phyloP scores from a whole-genome alignment of 257 asterid genomes.

The Ilex asprella region DNA sequence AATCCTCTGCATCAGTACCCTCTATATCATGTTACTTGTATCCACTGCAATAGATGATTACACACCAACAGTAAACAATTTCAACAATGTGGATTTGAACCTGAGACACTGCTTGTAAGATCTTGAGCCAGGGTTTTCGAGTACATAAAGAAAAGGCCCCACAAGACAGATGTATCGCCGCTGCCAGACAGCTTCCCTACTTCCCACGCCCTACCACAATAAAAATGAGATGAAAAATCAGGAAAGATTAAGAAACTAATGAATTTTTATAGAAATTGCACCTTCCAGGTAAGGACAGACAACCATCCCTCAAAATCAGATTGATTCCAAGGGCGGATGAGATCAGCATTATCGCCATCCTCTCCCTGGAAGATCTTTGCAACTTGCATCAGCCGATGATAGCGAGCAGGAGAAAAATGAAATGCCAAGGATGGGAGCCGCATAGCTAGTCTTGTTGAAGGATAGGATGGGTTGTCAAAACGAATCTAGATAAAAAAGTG shows the following conservation, averaged over 20 bases:
- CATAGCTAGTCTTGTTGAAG: slow-evolving; percentile 78
- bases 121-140: slow-evolving; percentile 70
- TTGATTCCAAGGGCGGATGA: slow-evolving; percentile 75
- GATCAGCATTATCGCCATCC: slow-evolving; percentile 33
- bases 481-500: slow-evolving; percentile 49
- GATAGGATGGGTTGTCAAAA: slow-evolving; percentile 62
- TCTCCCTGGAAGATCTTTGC: slow-evolving; percentile 68
- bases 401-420: slow-evolving; percentile 95
- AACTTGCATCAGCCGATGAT: slow-evolving; percentile 92
- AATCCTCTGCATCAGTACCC: too few species aligned
- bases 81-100: slow-evolving; percentile 27
- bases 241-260: not conserved
- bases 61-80: slow-evolving; percentile 5
- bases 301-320: slow-evolving; percentile 94
- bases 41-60: too few species aligned
- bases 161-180: slow-evolving; percentile 82
- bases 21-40: too few species aligned
- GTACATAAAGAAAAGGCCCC: slow-evolving; percentile 80
- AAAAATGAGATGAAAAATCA: slow-evolving; percentile 13
- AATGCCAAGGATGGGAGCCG: slow-evolving; percentile 82
- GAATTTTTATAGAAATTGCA: slow-evolving; percentile 7
- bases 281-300: slow-evolving; percentile 78
- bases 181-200: slow-evolving; percentile 98
- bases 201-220: slow-evolving; percentile 77
- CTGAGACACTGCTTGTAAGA: slow-evolving; percentile 75